Evolutionary conservation across 306 rosid species (phyloP), one percentile per base, ranked within the genome.

Genomic region (Dicorynia guianensis): DNA sequence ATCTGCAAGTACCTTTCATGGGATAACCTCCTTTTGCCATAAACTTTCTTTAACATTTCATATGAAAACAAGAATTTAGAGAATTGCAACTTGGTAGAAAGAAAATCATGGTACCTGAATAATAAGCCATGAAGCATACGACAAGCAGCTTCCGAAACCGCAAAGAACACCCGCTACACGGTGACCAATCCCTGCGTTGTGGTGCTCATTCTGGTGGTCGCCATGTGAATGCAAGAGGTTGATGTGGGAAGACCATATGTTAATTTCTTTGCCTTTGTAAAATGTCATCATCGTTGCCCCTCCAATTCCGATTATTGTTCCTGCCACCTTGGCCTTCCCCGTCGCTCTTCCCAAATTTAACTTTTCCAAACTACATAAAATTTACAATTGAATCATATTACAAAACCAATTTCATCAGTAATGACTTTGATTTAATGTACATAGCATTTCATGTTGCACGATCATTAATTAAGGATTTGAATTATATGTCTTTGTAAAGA

Each of bases 221-320:
- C 44, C 19, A 14, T 9, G 36, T 13, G 11, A 4, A 72, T 5
- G 33, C 35, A 34, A 17, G 17, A 8, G 1, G 14, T 18, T 40
- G 9, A 63, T 1, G 19, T 44, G 59, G 39, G 47, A 15, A 39
- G 66, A 17, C 48, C 57, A 46, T 17, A 60, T 46, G 10, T 64
- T 44, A 20, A 64, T 20, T 44, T 46, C 8, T 5, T n/a, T 3
- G 5, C 77, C 59, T 34, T 72, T 72, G 38, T 6, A 11, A 10
- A 73, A 73, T 1, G 70, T 73, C 62, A 73, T 47, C 3, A 61
- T 1, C 69, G 48, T 60, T 60, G 69, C 61, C 49, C 61, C 69
- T 10, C 60, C 78, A 15, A 73, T 73, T 60, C 78, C 61, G 3
- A 7, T 53, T 17, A 61, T 11, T 1, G 78, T 73, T 12, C 69